Base-by-base conservation (phyloP, 2,329 filamentous ascomycete species). In the Colletotrichum sp. region DNA sequence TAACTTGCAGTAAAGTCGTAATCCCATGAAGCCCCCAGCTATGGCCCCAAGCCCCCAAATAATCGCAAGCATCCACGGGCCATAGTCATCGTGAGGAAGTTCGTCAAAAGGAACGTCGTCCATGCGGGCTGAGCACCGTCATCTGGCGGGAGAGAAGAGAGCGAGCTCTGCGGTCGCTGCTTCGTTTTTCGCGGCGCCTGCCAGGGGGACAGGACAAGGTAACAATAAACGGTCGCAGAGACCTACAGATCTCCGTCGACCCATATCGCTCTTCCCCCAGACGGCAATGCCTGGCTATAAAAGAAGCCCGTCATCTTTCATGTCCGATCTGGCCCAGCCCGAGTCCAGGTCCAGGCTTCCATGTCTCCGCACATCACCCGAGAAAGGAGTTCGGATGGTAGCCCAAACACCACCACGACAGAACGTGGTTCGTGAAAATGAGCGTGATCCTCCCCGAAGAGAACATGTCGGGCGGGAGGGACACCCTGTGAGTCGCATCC, bases 1-100 rank as follows among this genome's bases (percentile, higher is more conserved):
- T 48, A 77, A 60, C 74, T 80, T 80, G 77, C 75, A 78, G 75
- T 78, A 79, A 9, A 80, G 25, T 16, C 79, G 67, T 48, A 79
- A 72, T 5, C 48, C 71, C 15, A 79, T 70, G 64, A 79, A 79
- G 25, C 71, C 55, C 4, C 65, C 58, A 8, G 78, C 65, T 5
- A 76, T 55, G 69, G 32, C 43, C 6, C 43, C 36, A 12, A 78
- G 66, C 13, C 36, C n/a, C 77, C 77, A 78, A 10, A 77, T 28
- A 8, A 67, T 71, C 10, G 55, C 64, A 6, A 76, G 74, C 27
- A 77, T 22, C 36, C 39, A 25, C 15, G 73, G 76, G 43, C 76
- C 69, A 27, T 76, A 68, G 69, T 77, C 73, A 66, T 73, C 76
- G 58, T 76, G 62, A 25, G 76, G 76, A n/a, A 70, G 73, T 34